A percentile compares a stretch with the other conserved stretches of the same genome.
Evolutionary conservation across 345 rosid species (phyloP).

Genomic region (Garcia nutans): DNA sequence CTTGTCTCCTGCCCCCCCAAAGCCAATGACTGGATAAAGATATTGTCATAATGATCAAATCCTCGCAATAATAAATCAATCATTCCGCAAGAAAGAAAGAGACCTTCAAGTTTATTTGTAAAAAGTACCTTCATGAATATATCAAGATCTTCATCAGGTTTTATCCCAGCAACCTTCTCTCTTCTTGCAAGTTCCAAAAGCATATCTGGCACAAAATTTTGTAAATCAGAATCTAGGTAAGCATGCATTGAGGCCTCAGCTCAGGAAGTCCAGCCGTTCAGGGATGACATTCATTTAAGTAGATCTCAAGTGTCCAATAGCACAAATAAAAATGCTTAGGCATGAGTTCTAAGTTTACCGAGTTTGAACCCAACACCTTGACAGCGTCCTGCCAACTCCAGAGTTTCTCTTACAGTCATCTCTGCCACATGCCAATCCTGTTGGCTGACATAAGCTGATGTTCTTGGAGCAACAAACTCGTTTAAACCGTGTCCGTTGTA

Average conservation of each 20-base stretch:
- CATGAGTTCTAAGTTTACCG: constrained; percentile 47
- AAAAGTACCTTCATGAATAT: constrained; percentile 90
- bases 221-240: constrained; percentile 24
- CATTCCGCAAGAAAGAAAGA: neutral
- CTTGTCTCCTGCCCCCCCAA: constrained; percentile 82
- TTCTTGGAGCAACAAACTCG: constrained; percentile 87
- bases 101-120: neutral
- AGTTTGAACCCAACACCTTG: constrained; percentile 95
- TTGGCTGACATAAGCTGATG: constrained; percentile 93
- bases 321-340: neutral
- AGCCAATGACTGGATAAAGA: constrained; percentile 65
- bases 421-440: constrained; percentile 94
- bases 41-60: constrained; percentile 7
- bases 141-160: constrained; percentile 98
- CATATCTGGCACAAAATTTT: constrained; percentile 61
- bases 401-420: constrained; percentile 88
- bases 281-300: neutral
- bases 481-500: constrained; percentile 76
- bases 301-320: neutral
- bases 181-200: constrained; percentile 87
- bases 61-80: constrained; percentile 8
- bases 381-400: constrained; percentile 87
- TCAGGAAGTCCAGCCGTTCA: neutral
- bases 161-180: constrained; percentile 85
- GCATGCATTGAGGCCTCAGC: neutral